Conservation (phyloP, 192 early-diverging fungal genomes). For the Coemansia sp. region DNA sequence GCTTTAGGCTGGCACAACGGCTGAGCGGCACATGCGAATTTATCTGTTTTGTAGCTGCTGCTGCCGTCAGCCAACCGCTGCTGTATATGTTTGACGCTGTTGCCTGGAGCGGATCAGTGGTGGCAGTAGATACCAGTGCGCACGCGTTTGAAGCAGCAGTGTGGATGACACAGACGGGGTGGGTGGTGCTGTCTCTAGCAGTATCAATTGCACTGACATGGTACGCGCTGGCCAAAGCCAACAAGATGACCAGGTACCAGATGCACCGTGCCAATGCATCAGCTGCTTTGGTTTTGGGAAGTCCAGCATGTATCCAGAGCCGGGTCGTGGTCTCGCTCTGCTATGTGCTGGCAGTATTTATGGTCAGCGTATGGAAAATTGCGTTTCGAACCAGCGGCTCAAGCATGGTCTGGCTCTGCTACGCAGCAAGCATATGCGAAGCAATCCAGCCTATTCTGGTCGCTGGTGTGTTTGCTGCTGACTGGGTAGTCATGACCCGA, state of each 20-base stretch:
- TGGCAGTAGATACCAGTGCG: slow-evolving; percentile 1
- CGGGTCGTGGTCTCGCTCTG: slow-evolving; percentile 13
- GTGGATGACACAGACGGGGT: slow-evolving; percentile 30
- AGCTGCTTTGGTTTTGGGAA: slow-evolving; percentile 21
- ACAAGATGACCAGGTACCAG: slow-evolving; percentile 14
- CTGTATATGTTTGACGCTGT: slow-evolving; percentile 29
- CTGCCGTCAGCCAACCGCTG: slow-evolving; percentile 24
- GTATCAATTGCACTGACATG: not conserved
- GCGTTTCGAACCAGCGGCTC: slow-evolving; percentile 28
- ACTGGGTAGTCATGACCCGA: slow-evolving; percentile 12
- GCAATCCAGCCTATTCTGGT: slow-evolving; percentile 16
- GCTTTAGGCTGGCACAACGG: slow-evolving; percentile 26
- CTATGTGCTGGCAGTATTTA: slow-evolving; percentile 11
- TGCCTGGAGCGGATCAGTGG: slow-evolving; percentile 15
- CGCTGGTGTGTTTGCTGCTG: slow-evolving; percentile 17
- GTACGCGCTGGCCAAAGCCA: slow-evolving; percentile 25
- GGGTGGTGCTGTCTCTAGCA: slow-evolving; percentile 13
- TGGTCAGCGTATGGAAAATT: slow-evolving; percentile 8
- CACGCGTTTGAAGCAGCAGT: slow-evolving; percentile 12
- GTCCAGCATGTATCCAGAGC: slow-evolving; percentile 18
- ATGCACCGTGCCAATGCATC: slow-evolving; percentile 1
- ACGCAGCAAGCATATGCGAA: slow-evolving; percentile 13
- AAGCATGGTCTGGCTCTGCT: slow-evolving; percentile 15
- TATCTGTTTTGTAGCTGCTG: slow-evolving; percentile 8
- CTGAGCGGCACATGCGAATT: slow-evolving; percentile 24